These are phyloP conservation scores for Herpotrichia juniperi DNA, from an alignment of 2,329 filamentous ascomycete genomes.

Conservation along the genomic window DNA sequence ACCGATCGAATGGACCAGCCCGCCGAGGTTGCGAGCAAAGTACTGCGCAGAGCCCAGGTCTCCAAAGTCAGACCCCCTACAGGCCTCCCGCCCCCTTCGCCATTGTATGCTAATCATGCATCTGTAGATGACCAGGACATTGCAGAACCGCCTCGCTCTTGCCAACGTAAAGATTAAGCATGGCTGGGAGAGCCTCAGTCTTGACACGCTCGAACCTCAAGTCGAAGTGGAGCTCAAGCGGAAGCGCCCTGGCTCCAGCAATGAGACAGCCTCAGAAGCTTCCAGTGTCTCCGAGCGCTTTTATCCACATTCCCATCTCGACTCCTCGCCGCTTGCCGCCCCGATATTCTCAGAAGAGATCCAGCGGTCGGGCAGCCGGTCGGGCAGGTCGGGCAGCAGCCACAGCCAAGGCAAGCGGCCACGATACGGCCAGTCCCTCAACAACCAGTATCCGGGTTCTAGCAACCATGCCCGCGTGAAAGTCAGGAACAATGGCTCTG, in stretches of 20 bases:
- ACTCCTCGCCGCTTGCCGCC: constrained; percentile 84
- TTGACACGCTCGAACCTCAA: constrained; percentile 84
- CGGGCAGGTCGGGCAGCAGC: constrained; percentile 65
- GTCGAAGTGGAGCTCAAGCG: constrained; percentile 79
- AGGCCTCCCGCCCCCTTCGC: constrained; percentile 16
- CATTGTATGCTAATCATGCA: constrained; percentile 30
- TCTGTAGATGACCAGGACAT: constrained; percentile 82
- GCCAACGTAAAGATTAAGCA: constrained; percentile 98
- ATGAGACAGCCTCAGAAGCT: constrained; percentile 83
- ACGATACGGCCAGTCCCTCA: constrained; percentile 37
- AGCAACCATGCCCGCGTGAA: constrained; percentile 73
- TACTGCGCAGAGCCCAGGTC: constrained; percentile 51
- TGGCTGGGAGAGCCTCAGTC: constrained; percentile 88
- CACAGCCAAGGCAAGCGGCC: constrained; percentile 47
- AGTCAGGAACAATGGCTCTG: constrained; percentile 64
- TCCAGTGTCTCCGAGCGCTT: constrained; percentile 81
- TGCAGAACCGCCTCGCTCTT: constrained; percentile 92
- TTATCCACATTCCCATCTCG: constrained; percentile 71
- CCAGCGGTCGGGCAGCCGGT: constrained; percentile 60
- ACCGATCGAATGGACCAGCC: constrained; percentile 40
- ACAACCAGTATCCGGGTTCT: constrained; percentile 44
- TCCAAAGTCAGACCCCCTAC: constrained; percentile 43
- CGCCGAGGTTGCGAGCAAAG: constrained; percentile 50
- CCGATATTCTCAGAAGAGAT: constrained; percentile 85
- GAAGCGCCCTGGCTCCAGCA: constrained; percentile 68